Base-by-base conservation (phyloP, 495 filamentous ascomycete genomes). In the Podospora appendiculata region DNA sequence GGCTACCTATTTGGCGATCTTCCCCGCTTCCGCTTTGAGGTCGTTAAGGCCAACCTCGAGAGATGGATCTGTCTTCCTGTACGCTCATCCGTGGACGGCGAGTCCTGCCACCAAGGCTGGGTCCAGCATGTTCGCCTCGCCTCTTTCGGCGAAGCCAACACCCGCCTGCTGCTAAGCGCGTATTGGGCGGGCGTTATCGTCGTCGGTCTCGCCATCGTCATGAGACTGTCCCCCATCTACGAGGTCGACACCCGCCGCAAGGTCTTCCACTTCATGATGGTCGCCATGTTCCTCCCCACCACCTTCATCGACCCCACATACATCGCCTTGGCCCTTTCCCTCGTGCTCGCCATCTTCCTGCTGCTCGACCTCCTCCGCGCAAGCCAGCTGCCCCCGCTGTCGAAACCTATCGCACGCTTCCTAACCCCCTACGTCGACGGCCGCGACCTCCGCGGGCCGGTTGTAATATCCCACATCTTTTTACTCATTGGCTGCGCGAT, bases 241-340 rank as follows among this genome's bases (percentile, higher is more conserved):
- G 88, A 96, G 69, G 90, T 97, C 36, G 94, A 99, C 68, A 99
- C 93, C 3, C 80, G 93, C n/a, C 82, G 93, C 38, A 99, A 99
- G 68, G 87, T 99, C 9, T 99, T 99, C 68, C 93, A 99, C 67
- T 93, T 92, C 55, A 95, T 90, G 82, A 96, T 96, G 82, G 90
- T 97, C 36, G 78, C 82, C 41, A 95, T 99, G 88, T 86, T 99
- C 55, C 77, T 96, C 3, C 89, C 93, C 10, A 80, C 87, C 2
- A 84, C 83, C 3, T 94, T 84, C 61, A 67, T 96, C 54, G 94
- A 97, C 65, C 94, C 93, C 8, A 67, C 81, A 14, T 97, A 90
- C 62, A 80, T 82, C 43, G 80, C 88, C 1, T 77, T 98, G 7
- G 87, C 89, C 1, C 70, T 97, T 42, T 74, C 74, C 1, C 69